Conservation (phyloP, 352 stramenopile species). For the Phytophthora brassicae region DNA sequence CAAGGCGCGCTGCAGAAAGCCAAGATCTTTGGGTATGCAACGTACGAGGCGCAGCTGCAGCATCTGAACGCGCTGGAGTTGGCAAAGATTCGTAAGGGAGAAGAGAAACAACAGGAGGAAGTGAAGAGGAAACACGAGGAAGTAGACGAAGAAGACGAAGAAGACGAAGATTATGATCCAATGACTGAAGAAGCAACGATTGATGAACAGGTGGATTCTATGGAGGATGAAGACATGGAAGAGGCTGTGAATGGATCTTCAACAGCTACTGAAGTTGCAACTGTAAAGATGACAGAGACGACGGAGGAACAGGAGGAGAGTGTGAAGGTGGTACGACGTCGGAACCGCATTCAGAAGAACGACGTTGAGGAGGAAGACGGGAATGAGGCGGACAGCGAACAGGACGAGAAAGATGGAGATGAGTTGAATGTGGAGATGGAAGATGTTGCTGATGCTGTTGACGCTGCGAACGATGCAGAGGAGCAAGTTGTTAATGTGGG, state of each 20-base stretch:
- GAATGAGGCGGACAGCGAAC: slow-evolving; percentile 64
- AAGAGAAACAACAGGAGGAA: slow-evolving; percentile 14
- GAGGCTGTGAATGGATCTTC: background rate
- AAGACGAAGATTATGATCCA: no score
- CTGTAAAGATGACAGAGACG: slow-evolving; percentile 7
- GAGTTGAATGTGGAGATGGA: slow-evolving; percentile 31
- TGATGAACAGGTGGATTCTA: no score
- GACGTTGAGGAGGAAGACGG: slow-evolving; percentile 57
- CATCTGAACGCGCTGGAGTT: slow-evolving; percentile 69
- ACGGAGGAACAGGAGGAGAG: slow-evolving; percentile 23
- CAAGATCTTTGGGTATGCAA: slow-evolving; percentile 78
- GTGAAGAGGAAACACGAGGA: slow-evolving; percentile 16
- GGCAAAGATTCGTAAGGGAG: slow-evolving; percentile 47
- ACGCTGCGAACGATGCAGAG: slow-evolving; percentile 2
- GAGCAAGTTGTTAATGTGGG: slow-evolving; percentile 11
- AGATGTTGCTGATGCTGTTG: slow-evolving; percentile 18
- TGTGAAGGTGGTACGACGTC: slow-evolving; percentile 32
- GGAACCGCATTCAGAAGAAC: slow-evolving; percentile 43
- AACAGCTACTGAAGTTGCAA: background rate
- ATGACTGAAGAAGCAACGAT: no score
- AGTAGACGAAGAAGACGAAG: slow-evolving; percentile 13
- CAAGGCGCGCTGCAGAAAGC: slow-evolving; percentile 66
- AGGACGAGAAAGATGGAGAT: slow-evolving; percentile 45
- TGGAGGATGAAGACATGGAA: no score
- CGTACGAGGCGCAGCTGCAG: slow-evolving; percentile 70